Evolutionary conservation across 805 yeast genomes (phyloP).

Genomic region (Candida peoriensis): DNA sequence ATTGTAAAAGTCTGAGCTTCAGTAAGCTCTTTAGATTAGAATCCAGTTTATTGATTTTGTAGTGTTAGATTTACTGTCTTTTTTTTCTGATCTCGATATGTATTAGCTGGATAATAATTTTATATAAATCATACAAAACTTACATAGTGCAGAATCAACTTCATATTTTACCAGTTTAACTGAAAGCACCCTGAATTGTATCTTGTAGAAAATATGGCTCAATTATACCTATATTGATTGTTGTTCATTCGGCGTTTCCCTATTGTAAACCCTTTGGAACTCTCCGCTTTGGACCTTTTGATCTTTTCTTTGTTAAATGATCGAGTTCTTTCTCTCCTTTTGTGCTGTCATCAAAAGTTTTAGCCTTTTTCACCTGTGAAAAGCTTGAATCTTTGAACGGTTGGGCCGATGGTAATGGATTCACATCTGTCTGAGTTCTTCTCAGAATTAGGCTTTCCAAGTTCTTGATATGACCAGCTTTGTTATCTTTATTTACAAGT

Average conservation of each 20-base stretch:
- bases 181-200: neutral
- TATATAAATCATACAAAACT: slow-evolving; percentile 5
- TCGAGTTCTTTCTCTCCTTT: slow-evolving; percentile 12
- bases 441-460: slow-evolving; percentile 32
- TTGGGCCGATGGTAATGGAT: slow-evolving; percentile 2
- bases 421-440: slow-evolving; percentile 17
- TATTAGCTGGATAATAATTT: neutral
- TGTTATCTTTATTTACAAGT: neutral
- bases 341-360: slow-evolving; percentile 17
- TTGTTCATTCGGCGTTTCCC: too few relatives aligned
- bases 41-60: too few relatives aligned
- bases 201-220: too few relatives aligned
- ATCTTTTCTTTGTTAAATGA: slow-evolving; percentile 28
- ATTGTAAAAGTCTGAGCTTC: too few relatives aligned
- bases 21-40: too few relatives aligned
- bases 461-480: neutral
- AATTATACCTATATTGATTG: too few relatives aligned
- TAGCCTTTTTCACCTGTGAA: slow-evolving; percentile 13
- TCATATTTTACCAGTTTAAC: neutral
- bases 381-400: neutral
- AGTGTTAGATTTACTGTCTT: too few relatives aligned
- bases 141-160: neutral
- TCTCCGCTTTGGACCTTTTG: slow-evolving; percentile 34
- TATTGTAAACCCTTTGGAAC: slow-evolving; percentile 21
- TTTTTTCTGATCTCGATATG: too few relatives aligned